phyloP scores from a whole-genome alignment of 768 basidiomycete genomes.

The Mrakia frigida region DNA sequence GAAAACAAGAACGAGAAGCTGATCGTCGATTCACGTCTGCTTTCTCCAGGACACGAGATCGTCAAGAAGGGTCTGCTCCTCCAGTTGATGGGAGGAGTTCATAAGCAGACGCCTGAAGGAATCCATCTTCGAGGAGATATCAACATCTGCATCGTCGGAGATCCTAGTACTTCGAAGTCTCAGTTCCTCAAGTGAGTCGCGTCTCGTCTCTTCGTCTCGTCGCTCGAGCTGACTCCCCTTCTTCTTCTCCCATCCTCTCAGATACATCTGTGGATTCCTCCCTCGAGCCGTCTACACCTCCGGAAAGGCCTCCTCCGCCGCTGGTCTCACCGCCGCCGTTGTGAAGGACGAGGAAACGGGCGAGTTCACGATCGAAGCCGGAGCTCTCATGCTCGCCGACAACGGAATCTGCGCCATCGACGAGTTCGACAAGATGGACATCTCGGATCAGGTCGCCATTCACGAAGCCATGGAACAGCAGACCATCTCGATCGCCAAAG shows the following conservation, averaged over 20 bases:
- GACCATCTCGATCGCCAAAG: slow-evolving; percentile 98
- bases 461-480: slow-evolving; percentile 99
- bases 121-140: slow-evolving; percentile 98
- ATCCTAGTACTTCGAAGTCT: slow-evolving; percentile 95
- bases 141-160: slow-evolving; percentile 96
- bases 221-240: neutral
- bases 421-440: slow-evolving; percentile 99
- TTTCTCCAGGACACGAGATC: slow-evolving; percentile 72
- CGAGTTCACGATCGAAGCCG: slow-evolving; percentile 98
- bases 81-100: slow-evolving; percentile 97
- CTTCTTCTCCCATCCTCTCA: slow-evolving; percentile 40
- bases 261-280: slow-evolving; percentile 95
- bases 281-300: slow-evolving; percentile 98
- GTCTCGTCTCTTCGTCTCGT: neutral
- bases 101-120: slow-evolving; percentile 91
- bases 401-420: slow-evolving; percentile 99
- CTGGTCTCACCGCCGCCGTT: slow-evolving; percentile 96
- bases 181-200: slow-evolving; percentile 87
- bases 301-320: slow-evolving; percentile 98
- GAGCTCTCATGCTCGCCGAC: slow-evolving; percentile 97
- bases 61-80: slow-evolving; percentile 95
- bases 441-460: slow-evolving; percentile 95
- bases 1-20: slow-evolving; percentile 56
- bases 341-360: slow-evolving; percentile 98
- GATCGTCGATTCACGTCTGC: neutral